Conservation (phyloP, 78 protist genomes). For the Dictyostelium intermedium region DNA sequence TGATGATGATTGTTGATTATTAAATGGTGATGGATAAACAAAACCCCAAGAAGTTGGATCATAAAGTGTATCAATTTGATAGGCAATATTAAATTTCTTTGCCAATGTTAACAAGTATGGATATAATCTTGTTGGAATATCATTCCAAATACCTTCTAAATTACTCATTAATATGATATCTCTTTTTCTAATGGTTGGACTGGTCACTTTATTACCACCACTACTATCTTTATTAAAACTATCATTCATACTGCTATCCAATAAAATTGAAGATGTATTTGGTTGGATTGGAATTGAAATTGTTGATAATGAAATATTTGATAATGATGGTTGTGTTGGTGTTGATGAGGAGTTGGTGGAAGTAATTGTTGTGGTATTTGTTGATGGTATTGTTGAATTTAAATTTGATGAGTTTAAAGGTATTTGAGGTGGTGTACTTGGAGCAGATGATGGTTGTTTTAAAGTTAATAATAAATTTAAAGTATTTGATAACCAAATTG, state of each 20-base stretch:
- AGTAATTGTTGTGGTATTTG: background rate
- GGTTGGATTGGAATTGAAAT: background rate
- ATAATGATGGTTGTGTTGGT: background rate
- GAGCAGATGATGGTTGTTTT: background rate
- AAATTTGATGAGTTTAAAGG: background rate
- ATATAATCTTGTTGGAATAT: constrained; percentile 28
- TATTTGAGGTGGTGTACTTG: background rate
- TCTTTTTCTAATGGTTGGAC: background rate
- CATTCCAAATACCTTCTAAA: constrained; percentile 51
- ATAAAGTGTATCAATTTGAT: constrained; percentile 39
- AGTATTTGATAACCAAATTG: constrained; percentile 45
- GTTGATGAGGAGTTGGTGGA: background rate
- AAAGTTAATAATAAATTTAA: constrained; percentile 21
- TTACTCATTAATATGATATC: constrained; percentile 42
- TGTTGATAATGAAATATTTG: background rate
- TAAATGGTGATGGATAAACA: background rate
- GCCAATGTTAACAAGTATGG: constrained; percentile 48
- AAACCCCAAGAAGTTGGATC: constrained; percentile 64
- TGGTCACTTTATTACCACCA: background rate
- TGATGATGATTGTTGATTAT: background rate
- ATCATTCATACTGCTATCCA: background rate
- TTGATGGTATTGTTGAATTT: background rate
- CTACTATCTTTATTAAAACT: background rate
- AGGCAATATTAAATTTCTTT: constrained; percentile 32
- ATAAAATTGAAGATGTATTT: background rate